phyloP scores from a whole-genome alignment of 805 yeast species.

The Pichia cephalocereana region DNA sequence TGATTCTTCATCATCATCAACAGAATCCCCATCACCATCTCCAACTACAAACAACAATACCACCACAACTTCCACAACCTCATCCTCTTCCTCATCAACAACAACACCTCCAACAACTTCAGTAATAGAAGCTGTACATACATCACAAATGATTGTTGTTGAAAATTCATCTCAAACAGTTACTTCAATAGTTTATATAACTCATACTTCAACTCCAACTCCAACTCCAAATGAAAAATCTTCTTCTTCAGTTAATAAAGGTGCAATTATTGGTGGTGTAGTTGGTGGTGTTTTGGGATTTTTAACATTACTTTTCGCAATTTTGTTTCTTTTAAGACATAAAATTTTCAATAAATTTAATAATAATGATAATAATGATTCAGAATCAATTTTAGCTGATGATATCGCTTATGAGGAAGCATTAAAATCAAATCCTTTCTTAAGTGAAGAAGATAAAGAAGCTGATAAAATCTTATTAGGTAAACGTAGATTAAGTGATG shows the following conservation, averaged over 20 bases:
- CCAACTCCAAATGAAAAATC: slow-evolving; percentile 16
- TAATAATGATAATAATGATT: slow-evolving; percentile 19
- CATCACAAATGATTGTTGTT: slow-evolving; percentile 7
- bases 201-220: slow-evolving; percentile 17
- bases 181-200: slow-evolving; percentile 22
- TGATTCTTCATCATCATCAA: too few relatives aligned
- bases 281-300: slow-evolving; percentile 29
- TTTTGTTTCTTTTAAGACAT: slow-evolving; percentile 27
- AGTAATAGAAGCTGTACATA: slow-evolving; percentile 7
- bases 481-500: slow-evolving; percentile 74
- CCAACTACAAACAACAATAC: background rate
- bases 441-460: slow-evolving; percentile 40
- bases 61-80: slow-evolving; percentile 3
- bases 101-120: slow-evolving; percentile 6
- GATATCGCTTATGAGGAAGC: slow-evolving; percentile 54
- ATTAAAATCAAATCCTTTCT: slow-evolving; percentile 52
- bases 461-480: slow-evolving; percentile 58
- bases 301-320: slow-evolving; percentile 16
- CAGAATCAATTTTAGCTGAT: slow-evolving; percentile 35
- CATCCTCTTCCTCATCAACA: slow-evolving; percentile 2
- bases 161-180: slow-evolving; percentile 16
- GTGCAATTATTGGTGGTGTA: slow-evolving; percentile 29
- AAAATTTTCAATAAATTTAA: slow-evolving; percentile 25
- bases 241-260: slow-evolving; percentile 19
- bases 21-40: background rate